Base-by-base conservation (phyloP, 345 rosid species). In the Salix dunnii region DNA sequence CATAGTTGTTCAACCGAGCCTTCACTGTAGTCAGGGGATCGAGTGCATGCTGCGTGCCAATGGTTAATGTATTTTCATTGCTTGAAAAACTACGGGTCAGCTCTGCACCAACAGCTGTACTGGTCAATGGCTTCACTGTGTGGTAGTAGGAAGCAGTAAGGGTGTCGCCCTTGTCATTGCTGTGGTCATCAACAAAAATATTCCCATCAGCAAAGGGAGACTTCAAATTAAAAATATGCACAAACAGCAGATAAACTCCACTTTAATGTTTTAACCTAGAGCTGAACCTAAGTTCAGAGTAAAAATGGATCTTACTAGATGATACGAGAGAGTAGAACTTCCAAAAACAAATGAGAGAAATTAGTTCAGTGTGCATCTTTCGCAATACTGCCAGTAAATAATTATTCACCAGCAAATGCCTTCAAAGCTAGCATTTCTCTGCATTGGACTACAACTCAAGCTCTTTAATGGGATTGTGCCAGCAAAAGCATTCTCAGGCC, bases 31-130 rank as follows among this genome's bases (percentile, higher is more conserved):
- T 94, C 90, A 94, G 81, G 7, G 97, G 97, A 84, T 96, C 99
- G 33, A 94, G 86, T 0, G 95, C 89, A 60, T 96, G 90, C 79
- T 96, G 98, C 8, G 97, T 89, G 25, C 99, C 99, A 0, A 96
- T 77, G 9, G 94, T 92, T 51, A 96, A 84, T 5, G 93, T 81
- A 83, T 94, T 96, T 77, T 91, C 95, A 4, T 94, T 89, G 86
- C 81, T 91, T 20, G 99, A 82, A 75, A 94, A 91, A 88, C 87
- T 87, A 79, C 91, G 99, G 74, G 77, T 86, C 70, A 96, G 88
- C 93, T 96, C 99, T 0, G 98, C 99, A 30, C 99, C 98, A 40
- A 96, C 99, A 16, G 93, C 96, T 18, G 98, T 93, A 81, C 81
- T 91, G 62, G 85, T 90, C 84, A 90, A 77, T 5, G 97, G 98